phyloP scores from a whole-genome alignment of 495 filamentous ascomycete genomes.

The Xeromyces bisporus region DNA sequence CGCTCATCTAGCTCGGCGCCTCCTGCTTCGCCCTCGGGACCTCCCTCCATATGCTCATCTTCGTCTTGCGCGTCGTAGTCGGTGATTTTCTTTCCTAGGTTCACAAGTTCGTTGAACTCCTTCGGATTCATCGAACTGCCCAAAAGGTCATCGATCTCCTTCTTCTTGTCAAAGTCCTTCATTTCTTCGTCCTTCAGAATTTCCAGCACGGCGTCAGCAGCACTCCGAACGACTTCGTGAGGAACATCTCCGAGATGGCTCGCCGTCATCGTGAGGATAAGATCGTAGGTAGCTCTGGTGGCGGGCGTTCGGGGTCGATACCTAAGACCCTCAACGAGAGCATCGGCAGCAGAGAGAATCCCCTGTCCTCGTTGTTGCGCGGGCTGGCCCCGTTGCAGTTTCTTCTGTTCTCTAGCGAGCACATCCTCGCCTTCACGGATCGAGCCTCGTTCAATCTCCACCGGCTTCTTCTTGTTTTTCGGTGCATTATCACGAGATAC shows the following conservation, averaged over 20 bases:
- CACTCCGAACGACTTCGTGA: conserved; percentile 78
- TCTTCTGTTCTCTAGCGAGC: conserved; percentile 70
- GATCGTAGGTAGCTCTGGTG: conserved; percentile 86
- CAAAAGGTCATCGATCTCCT: conserved; percentile 85
- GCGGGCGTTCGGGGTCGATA: conserved; percentile 86
- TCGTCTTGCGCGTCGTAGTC: conserved; percentile 97
- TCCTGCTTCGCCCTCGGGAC: conserved; percentile 38
- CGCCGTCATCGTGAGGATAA: conserved; percentile 83
- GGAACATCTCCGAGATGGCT: conserved; percentile 84
- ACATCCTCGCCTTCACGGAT: conserved; percentile 78
- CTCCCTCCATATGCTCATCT: conserved; percentile 69
- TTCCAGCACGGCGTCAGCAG: conserved; percentile 86
- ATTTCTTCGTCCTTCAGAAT: conserved; percentile 85
- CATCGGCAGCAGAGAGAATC: conserved; percentile 70
- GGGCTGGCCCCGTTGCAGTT: conserved; percentile 61
- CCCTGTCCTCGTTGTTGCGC: conserved; percentile 59
- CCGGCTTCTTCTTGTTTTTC: conserved; percentile 52
- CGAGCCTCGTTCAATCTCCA: conserved; percentile 55
- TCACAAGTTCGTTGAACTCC: conserved; percentile 92
- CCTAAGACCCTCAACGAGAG: conserved; percentile 64
- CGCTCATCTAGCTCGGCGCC: conserved; percentile 74
- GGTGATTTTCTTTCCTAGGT: conserved; percentile 96
- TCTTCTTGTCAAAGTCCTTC: conserved; percentile 98
- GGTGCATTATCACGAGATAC: conserved; percentile 65
- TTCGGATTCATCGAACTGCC: conserved; percentile 69